These are phyloP conservation scores for Talaromyces sp. DNA, from an alignment of 2,329 filamentous ascomycete species.

Conservation along the genomic window DNA sequence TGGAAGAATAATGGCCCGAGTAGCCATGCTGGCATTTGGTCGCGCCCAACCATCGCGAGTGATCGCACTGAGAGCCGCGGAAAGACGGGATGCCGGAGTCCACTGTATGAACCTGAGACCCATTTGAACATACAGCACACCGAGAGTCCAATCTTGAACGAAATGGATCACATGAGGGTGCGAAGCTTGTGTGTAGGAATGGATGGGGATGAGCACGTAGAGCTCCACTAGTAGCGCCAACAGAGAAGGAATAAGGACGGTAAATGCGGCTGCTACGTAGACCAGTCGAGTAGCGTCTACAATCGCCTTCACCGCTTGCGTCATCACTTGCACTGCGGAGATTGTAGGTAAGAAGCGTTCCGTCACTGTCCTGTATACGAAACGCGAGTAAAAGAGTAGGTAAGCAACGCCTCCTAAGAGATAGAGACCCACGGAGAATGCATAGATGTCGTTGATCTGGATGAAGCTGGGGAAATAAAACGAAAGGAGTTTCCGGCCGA, in stretches of 20 bases:
- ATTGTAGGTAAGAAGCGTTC: constrained; percentile 22
- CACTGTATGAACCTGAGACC: constrained; percentile 63
- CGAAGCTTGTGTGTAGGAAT: constrained; percentile 60
- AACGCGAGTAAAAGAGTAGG: constrained; percentile 46
- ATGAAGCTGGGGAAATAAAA: constrained; percentile 65
- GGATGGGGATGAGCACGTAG: constrained; percentile 80
- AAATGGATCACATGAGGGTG: constrained; percentile 59
- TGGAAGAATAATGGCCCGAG: constrained; percentile 80
- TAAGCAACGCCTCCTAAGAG: constrained; percentile 66
- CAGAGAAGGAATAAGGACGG: constrained; percentile 74
- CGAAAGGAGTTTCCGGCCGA: constrained; percentile 75
- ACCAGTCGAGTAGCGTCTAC: constrained; percentile 48
- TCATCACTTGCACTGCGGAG: constrained; percentile 23
- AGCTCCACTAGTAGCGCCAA: constrained; percentile 78
- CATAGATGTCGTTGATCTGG: constrained; percentile 89
- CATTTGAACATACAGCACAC: constrained; percentile 83
- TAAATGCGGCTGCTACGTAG: constrained; percentile 71
- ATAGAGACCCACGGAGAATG: constrained; percentile 87
- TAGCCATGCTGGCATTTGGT: constrained; percentile 73
- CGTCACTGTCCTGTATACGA: constrained; percentile 17
- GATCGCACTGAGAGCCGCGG: constrained; percentile 68
- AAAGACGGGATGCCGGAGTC: constrained; percentile 64
- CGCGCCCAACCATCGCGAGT: constrained; percentile 69
- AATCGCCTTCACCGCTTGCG: constrained; percentile 14
- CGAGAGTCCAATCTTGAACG: constrained; percentile 90